These are phyloP conservation scores for Boletus semigastroideus DNA, from an alignment of 1,284 basidiomycete genomes.

Conservation along the genomic window DNA sequence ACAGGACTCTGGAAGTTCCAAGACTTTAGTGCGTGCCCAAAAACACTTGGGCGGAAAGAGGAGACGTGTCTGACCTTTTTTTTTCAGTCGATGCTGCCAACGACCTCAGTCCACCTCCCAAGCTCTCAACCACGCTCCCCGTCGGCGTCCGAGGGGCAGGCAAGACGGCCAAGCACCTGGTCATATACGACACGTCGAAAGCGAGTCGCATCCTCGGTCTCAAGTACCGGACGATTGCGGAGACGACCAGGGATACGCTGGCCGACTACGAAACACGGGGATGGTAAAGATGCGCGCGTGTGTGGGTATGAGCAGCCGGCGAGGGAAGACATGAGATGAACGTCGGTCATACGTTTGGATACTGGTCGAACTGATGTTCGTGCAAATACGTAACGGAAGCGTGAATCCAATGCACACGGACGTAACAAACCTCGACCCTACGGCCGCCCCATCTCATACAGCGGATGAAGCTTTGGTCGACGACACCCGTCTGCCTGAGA, in stretches of 20 bases:
- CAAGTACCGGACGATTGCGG: conserved; percentile 43
- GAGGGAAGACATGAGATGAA: too few relatives aligned
- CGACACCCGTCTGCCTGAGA: neutral
- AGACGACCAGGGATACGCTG: conserved; percentile 44
- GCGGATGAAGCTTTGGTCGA: neutral
- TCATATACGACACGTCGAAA: conserved; percentile 37
- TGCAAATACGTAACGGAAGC: too few relatives aligned
- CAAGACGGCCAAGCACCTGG: conserved; percentile 35
- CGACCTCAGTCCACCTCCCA: conserved; percentile 22
- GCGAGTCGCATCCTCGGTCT: conserved; percentile 45
- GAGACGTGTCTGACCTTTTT: neutral
- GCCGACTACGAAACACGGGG: conserved; percentile 39
- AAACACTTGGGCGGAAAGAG: neutral
- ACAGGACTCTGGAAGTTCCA: conserved; percentile 32
- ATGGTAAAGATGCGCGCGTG: conserved; percentile 34
- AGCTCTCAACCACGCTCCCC: conserved; percentile 20
- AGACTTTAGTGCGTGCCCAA: conserved; percentile 26
- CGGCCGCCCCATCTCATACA: neutral
- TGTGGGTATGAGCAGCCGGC: too few relatives aligned
- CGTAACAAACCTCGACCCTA: neutral
- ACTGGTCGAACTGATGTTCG: too few relatives aligned
- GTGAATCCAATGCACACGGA: too few relatives aligned
- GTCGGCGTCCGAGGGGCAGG: conserved; percentile 36
- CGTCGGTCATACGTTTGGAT: too few relatives aligned
- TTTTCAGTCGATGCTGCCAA: conserved; percentile 31